Base-by-base conservation (phyloP, 352 stramenopile species). In the Phytophthora ohioensis region DNA sequence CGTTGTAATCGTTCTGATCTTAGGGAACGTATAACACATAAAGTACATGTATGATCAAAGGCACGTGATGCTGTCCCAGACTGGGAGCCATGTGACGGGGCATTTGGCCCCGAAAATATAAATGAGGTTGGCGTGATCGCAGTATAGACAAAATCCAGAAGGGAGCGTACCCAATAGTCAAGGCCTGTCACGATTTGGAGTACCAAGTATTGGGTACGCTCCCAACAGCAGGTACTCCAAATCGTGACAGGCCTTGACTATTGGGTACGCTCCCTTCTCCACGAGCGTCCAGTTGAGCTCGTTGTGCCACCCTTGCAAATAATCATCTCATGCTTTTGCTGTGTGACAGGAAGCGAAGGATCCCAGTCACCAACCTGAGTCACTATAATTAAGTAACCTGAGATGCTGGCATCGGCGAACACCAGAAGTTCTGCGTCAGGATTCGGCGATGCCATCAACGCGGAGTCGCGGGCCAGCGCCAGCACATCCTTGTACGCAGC, bases 201-300 rank as follows among this genome's bases (percentile, higher is more conserved):
- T n/a, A n/a, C n/a, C n/a, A n/a, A n/a, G n/a, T n/a, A n/a, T n/a
- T n/a, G n/a, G n/a, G n/a, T n/a, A n/a, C n/a, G n/a, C n/a, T n/a
- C n/a, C n/a, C n/a, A 53, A 32, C 1, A 47, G 45, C 2, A 35
- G 8, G 10, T 42, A 63, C 4, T 45, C 56, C 11, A 47, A 31
- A 5, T 60, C 41, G 15, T 51, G 30, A 4, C 31, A 68, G 5
- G 60, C 41, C 34, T 60, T 60, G 4, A 54, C 27, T 15, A 45
- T 48, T 1, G 35, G 57, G 11, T 45, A 67, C 5, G 38, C 47
- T 32, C 59, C n/a, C 31, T 32, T 68, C 52, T 68, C 39, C 30
- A 35, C 27, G 3, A 54, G 4, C 6, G 47, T 54, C 49, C 51
- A 61, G 32, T 49, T 34, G 0, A 59, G 30, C 11, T 58, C 9